Conservation (phyloP, 768 basidiomycete genomes). For the Chalciporus chontae region DNA sequence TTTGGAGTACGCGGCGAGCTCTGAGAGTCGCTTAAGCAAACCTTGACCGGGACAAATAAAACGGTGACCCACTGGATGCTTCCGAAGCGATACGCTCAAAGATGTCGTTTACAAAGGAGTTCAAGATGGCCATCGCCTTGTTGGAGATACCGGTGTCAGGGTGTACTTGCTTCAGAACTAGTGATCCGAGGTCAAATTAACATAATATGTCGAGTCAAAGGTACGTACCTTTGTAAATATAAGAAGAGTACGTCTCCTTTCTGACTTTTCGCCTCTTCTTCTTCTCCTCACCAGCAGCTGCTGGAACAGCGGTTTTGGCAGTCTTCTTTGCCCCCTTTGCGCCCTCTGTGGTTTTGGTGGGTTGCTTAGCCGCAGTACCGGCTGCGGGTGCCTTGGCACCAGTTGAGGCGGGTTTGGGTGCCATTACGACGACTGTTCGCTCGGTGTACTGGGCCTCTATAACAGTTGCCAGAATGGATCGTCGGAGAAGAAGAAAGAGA, state of each 20-base stretch:
- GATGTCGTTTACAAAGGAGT: slow-evolving; percentile 95
- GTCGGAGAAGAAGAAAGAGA: slow-evolving; percentile 1
- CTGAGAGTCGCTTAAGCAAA: slow-evolving; percentile 35
- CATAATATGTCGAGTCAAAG: not conserved
- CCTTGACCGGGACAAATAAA: not conserved
- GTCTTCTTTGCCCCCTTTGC: slow-evolving; percentile 82
- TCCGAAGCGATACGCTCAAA: slow-evolving; percentile 92
- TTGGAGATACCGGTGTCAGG: slow-evolving; percentile 99
- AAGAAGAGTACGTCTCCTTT: slow-evolving; percentile 93
- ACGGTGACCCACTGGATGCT: slow-evolving; percentile 67
- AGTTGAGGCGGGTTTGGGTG: slow-evolving; percentile 66
- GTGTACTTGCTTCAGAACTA: slow-evolving; percentile 95
- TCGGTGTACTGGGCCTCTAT: not conserved
- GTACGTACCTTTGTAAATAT: slow-evolving; percentile 83
- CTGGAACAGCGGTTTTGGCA: slow-evolving; percentile 47
- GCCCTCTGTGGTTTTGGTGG: slow-evolving; percentile 51
- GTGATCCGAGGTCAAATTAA: slow-evolving; percentile 2
- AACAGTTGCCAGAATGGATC: slow-evolving; percentile 14
- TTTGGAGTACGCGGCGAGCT: slow-evolving; percentile 96
- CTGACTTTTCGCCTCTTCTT: slow-evolving; percentile 83
- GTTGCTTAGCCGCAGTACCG: slow-evolving; percentile 55
- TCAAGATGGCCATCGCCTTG: slow-evolving; percentile 97
- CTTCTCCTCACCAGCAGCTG: slow-evolving; percentile 67
- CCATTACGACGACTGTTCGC: slow-evolving; percentile 31
- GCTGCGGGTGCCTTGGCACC: slow-evolving; percentile 71